phyloP scores from a whole-genome alignment of 768 basidiomycete species.

The Rhodosporidiobolus odoratus region DNA sequence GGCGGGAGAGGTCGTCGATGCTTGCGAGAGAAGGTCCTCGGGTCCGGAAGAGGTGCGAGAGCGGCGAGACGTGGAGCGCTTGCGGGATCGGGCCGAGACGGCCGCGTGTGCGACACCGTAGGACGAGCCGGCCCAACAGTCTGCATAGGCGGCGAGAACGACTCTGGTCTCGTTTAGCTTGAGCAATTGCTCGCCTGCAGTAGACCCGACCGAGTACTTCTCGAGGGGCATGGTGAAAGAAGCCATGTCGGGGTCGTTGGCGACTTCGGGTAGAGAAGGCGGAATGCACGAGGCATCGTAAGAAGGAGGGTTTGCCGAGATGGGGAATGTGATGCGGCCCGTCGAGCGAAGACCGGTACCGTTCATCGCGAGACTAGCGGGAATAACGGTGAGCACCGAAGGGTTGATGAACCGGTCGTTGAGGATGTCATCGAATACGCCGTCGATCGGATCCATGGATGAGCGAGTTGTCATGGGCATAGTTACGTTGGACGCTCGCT shows the following conservation, averaged over 20 bases:
- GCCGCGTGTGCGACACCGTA: slow-evolving; percentile 14
- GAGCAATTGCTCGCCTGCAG: neutral
- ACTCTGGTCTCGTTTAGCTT: neutral
- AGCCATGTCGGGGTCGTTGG: neutral
- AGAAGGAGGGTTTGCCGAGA: neutral
- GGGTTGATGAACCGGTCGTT: slow-evolving; percentile 17
- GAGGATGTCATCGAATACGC: slow-evolving; percentile 5
- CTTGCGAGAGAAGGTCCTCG: neutral
- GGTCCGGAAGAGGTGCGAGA: neutral
- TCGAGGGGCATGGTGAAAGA: neutral
- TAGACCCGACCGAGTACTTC: neutral
- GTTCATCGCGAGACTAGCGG: slow-evolving; percentile 9
- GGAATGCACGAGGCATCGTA: neutral
- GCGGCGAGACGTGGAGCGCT: neutral
- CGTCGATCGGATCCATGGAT: neutral
- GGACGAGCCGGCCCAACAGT: neutral
- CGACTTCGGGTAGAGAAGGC: neutral
- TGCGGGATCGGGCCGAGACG: neutral
- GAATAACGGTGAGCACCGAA: slow-evolving; percentile 8
- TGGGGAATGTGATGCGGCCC: slow-evolving; percentile 10
- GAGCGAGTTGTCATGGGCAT: neutral
- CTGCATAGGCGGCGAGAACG: slow-evolving; percentile 5
- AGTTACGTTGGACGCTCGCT: neutral
- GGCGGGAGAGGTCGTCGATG: neutral
- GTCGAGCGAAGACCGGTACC: slow-evolving; percentile 6